Conservation (phyloP, 2,329 filamentous ascomycete species). For the Lojkania enalia region DNA sequence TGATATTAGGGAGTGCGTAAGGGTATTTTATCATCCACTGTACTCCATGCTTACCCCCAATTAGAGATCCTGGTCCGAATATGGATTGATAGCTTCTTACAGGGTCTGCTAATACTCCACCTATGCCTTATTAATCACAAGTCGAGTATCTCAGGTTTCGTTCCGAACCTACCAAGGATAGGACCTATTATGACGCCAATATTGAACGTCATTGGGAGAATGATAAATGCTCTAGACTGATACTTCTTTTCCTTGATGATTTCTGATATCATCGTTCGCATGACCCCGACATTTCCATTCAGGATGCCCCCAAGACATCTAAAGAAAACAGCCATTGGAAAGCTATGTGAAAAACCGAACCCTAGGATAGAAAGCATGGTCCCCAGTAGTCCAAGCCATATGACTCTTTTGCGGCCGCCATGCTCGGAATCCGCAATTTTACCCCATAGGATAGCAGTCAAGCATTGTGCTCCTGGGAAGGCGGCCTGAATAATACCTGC, state of each 20-base stretch:
- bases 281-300: constrained; percentile 74
- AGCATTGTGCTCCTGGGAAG: constrained; percentile 80
- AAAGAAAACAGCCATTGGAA: constrained; percentile 65
- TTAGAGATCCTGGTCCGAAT: constrained; percentile 62
- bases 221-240: constrained; percentile 59
- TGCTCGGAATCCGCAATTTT: constrained; percentile 65
- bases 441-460: constrained; percentile 84
- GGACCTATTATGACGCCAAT: constrained; percentile 54
- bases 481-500: constrained; percentile 76
- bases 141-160: neutral
- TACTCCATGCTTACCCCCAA: constrained; percentile 62
- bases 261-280: constrained; percentile 70
- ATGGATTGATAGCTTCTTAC: constrained; percentile 62
- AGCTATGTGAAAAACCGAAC: constrained; percentile 69
- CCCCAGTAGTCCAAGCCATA: constrained; percentile 75
- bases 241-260: constrained; percentile 71
- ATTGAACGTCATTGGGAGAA: constrained; percentile 71
- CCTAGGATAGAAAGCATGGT: constrained; percentile 68
- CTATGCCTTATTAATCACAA: constrained; percentile 52
- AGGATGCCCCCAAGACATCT: constrained; percentile 67
- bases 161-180: constrained; percentile 36
- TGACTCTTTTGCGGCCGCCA: constrained; percentile 72
- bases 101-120: constrained; percentile 70
- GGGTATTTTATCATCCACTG: constrained; percentile 68
- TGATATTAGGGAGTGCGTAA: constrained; percentile 70